Evolutionary conservation across 164 flowering plant genomes (phyloP).

Genomic region (Litsea cubeba): DNA sequence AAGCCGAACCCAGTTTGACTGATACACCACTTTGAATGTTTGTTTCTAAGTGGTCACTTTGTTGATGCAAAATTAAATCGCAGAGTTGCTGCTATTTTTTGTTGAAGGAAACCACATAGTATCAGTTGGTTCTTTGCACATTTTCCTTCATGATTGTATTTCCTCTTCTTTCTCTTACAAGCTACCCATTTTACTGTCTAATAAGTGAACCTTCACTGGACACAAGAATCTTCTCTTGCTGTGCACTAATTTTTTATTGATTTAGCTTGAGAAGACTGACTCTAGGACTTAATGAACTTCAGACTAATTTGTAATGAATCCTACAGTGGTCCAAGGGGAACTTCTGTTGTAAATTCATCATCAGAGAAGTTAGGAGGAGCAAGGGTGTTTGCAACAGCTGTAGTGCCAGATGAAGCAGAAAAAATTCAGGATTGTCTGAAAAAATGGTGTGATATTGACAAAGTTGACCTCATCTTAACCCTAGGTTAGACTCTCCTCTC

Average conservation of each 20-base stretch:
- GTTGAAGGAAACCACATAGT: conserved; percentile 35
- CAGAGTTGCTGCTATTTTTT: conserved; percentile 39
- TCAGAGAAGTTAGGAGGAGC: conserved; percentile 88
- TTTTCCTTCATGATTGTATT: not conserved
- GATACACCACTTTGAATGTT: conserved; percentile 62
- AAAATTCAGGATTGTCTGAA: conserved; percentile 55
- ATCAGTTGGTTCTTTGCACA: conserved; percentile 33
- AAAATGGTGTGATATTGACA: conserved; percentile 79
- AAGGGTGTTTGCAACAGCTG: conserved; percentile 60
- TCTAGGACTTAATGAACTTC: not conserved
- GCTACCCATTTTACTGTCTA: no score
- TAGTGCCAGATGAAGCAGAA: conserved; percentile 75
- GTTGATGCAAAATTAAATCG: conserved; percentile 8
- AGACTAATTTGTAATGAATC: not conserved
- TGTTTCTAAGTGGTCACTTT: conserved; percentile 49
- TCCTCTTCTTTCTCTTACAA: not conserved
- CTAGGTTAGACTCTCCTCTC: conserved; percentile 43
- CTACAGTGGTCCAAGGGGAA: conserved; percentile 82
- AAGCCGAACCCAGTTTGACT: no score
- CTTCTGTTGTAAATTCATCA: conserved; percentile 67
- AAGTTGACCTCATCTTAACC: conserved; percentile 82
- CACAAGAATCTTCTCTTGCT: not conserved
- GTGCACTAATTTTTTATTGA: not conserved
- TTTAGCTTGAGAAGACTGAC: not conserved
- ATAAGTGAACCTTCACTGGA: not conserved